Evolutionary conservation across 2,329 filamentous ascomycete species (phyloP).

Genomic region (Sporothrix sp.): DNA sequence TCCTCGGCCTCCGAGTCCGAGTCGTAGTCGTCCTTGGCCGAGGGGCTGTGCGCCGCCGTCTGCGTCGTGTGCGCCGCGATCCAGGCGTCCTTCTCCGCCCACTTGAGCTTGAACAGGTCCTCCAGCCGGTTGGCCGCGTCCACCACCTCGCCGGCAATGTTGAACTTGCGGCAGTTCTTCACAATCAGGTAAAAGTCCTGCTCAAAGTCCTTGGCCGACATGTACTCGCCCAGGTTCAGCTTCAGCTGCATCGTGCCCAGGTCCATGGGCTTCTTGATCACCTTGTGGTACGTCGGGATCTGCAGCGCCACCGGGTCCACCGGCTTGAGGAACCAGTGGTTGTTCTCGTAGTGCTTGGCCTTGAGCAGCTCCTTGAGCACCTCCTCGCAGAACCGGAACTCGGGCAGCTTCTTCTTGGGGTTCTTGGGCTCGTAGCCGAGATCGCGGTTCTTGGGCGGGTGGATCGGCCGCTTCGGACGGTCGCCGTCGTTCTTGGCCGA

Average conservation of each 20-base stretch:
- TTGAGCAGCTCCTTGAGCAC: slow-evolving; percentile 70
- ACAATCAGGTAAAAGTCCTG: slow-evolving; percentile 75
- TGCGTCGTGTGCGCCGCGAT: slow-evolving; percentile 52
- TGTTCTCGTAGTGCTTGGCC: slow-evolving; percentile 56
- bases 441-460: slow-evolving; percentile 82
- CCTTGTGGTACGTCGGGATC: slow-evolving; percentile 83
- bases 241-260: slow-evolving; percentile 71
- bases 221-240: slow-evolving; percentile 68
- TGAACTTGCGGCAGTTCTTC: slow-evolving; percentile 87
- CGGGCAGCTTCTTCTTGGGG: slow-evolving; percentile 80
- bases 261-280: slow-evolving; percentile 98
- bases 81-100: slow-evolving; percentile 73
- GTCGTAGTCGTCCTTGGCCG: slow-evolving; percentile 59
- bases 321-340: slow-evolving; percentile 67
- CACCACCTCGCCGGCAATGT: slow-evolving; percentile 32
- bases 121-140: slow-evolving; percentile 61
- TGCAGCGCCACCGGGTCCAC: slow-evolving; percentile 91
- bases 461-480: slow-evolving; percentile 86
- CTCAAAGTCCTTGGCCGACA: slow-evolving; percentile 75
- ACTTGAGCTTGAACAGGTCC: slow-evolving; percentile 63
- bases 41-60: slow-evolving; percentile 5
- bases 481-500: slow-evolving; percentile 66
- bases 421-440: slow-evolving; percentile 76
- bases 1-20: slow-evolving; percentile 60
- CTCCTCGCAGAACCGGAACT: slow-evolving; percentile 82